Evolutionary conservation across 169 alveolate species (phyloP).

Genomic region (Plasmodium ovale): DNA sequence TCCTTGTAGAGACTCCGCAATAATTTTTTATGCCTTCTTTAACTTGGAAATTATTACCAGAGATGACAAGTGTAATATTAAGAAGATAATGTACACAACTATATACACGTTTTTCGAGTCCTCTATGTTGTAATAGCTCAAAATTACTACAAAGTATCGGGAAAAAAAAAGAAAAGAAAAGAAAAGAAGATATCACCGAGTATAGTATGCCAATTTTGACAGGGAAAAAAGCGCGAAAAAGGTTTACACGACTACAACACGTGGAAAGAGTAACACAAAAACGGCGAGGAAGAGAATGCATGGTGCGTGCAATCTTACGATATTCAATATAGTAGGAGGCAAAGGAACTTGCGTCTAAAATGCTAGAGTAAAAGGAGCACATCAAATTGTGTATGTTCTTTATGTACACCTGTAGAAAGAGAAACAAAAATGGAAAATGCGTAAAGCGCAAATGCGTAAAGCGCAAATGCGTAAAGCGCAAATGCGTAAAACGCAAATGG

Average conservation of each 20-base stretch:
- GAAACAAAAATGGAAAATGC: constrained; percentile 1
- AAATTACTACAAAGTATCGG: constrained; percentile 29
- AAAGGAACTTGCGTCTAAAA: constrained; percentile 74
- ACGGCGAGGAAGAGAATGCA: neutral
- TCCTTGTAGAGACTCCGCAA: no score
- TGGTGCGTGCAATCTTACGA: no score
- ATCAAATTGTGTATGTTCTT: constrained; percentile 73
- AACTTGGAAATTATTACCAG: constrained; percentile 52
- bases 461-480: neutral
- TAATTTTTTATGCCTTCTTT: constrained; percentile 56
- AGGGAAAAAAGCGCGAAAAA: neutral
- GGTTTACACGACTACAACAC: neutral
- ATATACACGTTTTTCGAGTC: constrained; percentile 17
- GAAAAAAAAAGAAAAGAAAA: constrained; percentile 8
- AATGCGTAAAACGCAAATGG: neutral
- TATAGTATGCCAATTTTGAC: neutral
- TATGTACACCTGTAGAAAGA: constrained; percentile 53
- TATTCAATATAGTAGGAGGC: constrained; percentile 74
- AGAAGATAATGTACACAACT: constrained; percentile 41
- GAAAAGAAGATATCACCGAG: neutral
- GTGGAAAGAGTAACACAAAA: neutral
- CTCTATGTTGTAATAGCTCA: constrained; percentile 60
- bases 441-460: neutral
- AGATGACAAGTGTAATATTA: constrained; percentile 54
- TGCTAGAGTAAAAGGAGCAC: constrained; percentile 77